A percentile compares a stretch with the other conserved stretches of the same genome.
phyloP scores from a whole-genome alignment of 2,329 filamentous ascomycete genomes.

The Aaosphaeria pasadenensis region DNA sequence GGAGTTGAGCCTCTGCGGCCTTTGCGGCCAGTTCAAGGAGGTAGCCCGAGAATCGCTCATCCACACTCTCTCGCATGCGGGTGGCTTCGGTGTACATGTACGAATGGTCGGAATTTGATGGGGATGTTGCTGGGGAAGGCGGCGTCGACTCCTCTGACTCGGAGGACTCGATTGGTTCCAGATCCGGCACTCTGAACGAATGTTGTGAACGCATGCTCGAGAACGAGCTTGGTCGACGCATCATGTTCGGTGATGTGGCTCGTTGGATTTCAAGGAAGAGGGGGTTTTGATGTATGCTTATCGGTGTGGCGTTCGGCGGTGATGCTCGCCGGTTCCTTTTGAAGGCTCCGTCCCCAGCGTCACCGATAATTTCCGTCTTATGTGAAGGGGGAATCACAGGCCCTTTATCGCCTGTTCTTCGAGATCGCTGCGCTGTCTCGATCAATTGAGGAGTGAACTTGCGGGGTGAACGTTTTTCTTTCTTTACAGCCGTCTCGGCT shows the following conservation, averaged over 20 bases:
- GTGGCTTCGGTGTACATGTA: constrained; percentile 52
- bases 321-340: too few species aligned
- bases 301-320: too few species aligned
- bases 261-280: constrained; percentile 36
- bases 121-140: constrained; percentile 46
- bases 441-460: constrained; percentile 77
- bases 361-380: constrained; percentile 67
- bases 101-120: constrained; percentile 49
- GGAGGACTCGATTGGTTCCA: constrained; percentile 62
- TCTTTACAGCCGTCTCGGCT: constrained; percentile 12
- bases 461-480: constrained; percentile 29
- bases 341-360: constrained; percentile 12
- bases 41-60: constrained; percentile 73
- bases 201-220: constrained; percentile 42
- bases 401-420: constrained; percentile 62
- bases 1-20: constrained; percentile 75
- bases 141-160: constrained; percentile 51
- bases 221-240: constrained; percentile 31
- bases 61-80: constrained; percentile 63
- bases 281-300: constrained; percentile 22
- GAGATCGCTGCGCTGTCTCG: constrained; percentile 71
- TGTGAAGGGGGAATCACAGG: constrained; percentile 63
- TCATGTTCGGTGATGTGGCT: constrained; percentile 26
- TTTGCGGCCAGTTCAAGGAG: constrained; percentile 76
- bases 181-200: constrained; percentile 59